phyloP scores from a whole-genome alignment of 2,329 filamentous ascomycete species.

The Ophiosphaerella narmari region DNA sequence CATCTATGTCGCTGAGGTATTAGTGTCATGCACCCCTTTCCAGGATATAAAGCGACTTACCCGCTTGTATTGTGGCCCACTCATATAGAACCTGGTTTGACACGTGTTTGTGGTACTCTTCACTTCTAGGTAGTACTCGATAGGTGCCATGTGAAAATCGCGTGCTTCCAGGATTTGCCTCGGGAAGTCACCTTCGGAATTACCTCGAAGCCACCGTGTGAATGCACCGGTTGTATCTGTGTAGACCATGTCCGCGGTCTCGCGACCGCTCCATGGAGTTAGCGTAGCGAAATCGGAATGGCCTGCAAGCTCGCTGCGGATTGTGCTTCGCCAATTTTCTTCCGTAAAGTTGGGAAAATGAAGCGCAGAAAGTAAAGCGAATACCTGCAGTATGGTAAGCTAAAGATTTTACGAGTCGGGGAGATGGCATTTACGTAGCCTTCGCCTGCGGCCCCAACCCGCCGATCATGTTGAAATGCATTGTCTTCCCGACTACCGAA shows the following conservation, averaged over 20 bases:
- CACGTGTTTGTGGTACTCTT: conserved; percentile 52
- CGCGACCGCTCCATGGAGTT: conserved; percentile 45
- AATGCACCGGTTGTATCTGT: conserved; percentile 42
- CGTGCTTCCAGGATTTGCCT: conserved; percentile 36
- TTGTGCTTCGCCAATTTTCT: conserved; percentile 56
- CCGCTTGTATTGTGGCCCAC: conserved; percentile 50
- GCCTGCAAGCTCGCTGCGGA: conserved; percentile 48
- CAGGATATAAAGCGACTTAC: conserved; percentile 9
- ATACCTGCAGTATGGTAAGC: conserved; percentile 43
- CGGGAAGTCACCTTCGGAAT: conserved; percentile 18
- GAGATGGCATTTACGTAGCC: conserved; percentile 22
- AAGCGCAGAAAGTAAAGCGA: conserved; percentile 47
- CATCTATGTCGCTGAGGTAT: background rate
- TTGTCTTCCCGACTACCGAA: conserved; percentile 13
- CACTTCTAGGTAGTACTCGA: conserved; percentile 57
- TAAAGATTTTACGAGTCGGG: background rate
- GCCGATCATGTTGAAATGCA: conserved; percentile 11
- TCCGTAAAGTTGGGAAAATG: conserved; percentile 43
- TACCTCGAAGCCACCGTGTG: conserved; percentile 38
- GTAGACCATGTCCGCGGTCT: conserved; percentile 57
- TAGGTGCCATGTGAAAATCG: conserved; percentile 32
- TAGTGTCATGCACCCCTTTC: too few species aligned
- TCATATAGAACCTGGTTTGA: conserved; percentile 54
- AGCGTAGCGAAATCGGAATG: conserved; percentile 52
- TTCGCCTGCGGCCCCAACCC: conserved; percentile 30